phyloP scores from a whole-genome alignment of 2,329 filamentous ascomycete species.

The Penicillium sp. region DNA sequence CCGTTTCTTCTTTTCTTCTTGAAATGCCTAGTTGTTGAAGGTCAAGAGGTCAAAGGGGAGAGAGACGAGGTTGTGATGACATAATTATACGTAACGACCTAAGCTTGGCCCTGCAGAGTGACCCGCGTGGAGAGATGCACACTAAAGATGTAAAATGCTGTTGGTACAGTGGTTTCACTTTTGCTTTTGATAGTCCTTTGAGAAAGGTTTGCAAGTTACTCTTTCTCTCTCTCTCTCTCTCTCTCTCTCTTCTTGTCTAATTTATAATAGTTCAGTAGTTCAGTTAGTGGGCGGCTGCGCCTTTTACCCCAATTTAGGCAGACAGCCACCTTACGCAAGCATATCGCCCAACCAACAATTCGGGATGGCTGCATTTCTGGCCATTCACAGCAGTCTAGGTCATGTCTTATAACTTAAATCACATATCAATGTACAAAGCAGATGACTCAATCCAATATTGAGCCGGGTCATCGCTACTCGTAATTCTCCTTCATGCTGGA shows the following conservation, averaged over 20 bases:
- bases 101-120: slow-evolving; percentile 13
- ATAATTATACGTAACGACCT: slow-evolving; percentile 21
- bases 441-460: background rate
- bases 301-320: slow-evolving; percentile 15
- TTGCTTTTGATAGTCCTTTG: background rate
- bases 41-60: slow-evolving; percentile 8
- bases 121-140: slow-evolving; percentile 7
- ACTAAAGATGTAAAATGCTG: background rate
- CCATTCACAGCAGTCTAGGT: background rate
- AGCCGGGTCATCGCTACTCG: background rate
- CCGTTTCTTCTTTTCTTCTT: background rate
- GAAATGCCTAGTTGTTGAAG: background rate
- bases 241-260: background rate
- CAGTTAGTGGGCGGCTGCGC: background rate
- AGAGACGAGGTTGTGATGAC: slow-evolving; percentile 18
- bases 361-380: slow-evolving; percentile 3
- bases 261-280: background rate
- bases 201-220: background rate
- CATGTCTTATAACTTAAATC: background rate
- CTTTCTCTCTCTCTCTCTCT: background rate
- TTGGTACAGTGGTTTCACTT: too few species aligned
- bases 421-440: background rate
- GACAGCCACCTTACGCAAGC: slow-evolving; percentile 16
- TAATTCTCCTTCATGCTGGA: slow-evolving; percentile 49
- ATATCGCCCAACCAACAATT: slow-evolving; percentile 2